These are phyloP conservation scores for Calonectria naviculata DNA, from an alignment of 2,329 filamentous ascomycete species.

Conservation along the genomic window DNA sequence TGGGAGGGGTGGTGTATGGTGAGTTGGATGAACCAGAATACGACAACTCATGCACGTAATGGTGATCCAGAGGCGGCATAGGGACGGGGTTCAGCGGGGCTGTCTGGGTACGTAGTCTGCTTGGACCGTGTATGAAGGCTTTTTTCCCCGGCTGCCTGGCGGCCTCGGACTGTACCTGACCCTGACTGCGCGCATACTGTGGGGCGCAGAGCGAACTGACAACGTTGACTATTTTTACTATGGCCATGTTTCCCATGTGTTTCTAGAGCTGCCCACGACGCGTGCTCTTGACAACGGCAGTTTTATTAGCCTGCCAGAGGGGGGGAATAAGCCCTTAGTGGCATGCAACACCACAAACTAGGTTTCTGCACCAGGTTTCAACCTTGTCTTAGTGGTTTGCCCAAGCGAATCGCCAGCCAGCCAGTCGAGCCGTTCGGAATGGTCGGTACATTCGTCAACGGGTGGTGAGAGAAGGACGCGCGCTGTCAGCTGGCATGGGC, in stretches of 20 bases:
- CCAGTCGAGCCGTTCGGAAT: not conserved
- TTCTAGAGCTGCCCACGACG: not conserved
- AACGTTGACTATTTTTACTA: not conserved
- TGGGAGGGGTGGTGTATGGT: not conserved
- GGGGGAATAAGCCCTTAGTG: not conserved
- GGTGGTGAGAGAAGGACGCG: not conserved
- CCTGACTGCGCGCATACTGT: slow-evolving; percentile 7
- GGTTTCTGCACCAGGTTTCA: slow-evolving; percentile 2
- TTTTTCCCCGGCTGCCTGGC: slow-evolving; percentile 11
- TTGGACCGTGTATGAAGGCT: not conserved
- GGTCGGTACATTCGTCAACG: slow-evolving; percentile 1
- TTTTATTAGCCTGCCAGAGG: not conserved
- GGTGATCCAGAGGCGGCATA: slow-evolving; percentile 1
- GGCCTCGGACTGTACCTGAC: slow-evolving; percentile 3
- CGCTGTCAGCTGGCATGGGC: not conserved
- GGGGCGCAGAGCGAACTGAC: not conserved
- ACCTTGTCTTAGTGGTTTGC: not conserved
- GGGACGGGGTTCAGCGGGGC: not conserved
- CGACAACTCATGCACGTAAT: slow-evolving; percentile 2
- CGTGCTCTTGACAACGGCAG: slow-evolving; percentile 7
- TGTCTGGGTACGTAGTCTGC: not conserved
- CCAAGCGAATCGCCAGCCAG: not conserved
- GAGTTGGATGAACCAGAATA: not conserved
- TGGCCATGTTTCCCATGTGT: not conserved
- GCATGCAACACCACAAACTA: not conserved